Evolutionary conservation across 192 early-diverging fungal genomes (phyloP), one percentile per base, ranked within the genome.

Genomic region (Mortierella claussenii): DNA sequence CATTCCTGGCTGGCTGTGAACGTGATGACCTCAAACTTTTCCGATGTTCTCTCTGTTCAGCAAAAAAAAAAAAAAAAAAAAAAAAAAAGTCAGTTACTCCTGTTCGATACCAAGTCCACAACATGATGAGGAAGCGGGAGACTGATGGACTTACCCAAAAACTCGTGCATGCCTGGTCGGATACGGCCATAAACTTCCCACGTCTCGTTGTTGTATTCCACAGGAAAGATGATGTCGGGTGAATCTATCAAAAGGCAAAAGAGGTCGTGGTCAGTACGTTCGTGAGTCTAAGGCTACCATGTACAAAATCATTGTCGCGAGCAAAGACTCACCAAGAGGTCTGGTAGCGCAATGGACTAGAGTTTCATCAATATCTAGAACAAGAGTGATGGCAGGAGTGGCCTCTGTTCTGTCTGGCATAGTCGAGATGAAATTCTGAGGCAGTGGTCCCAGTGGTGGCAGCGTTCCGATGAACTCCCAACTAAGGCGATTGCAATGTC

Each of bases 1-100:
- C 86, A 82, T 49, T 90, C 86, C 79, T 90, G 90, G 48, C 89
- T 90, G 4, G 91, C 91, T 4, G 91, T 92, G 45, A 92, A 92
- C 3, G 91, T 79, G 5, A 91, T 89, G 1, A 92, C 88, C 64
- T 92, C 91, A 45, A 89, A 92, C 42, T 83, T 63, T 59, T 79
- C 52, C 36, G 89, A 82, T 30, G 79, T 84, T 51, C 68, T 68
- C 28, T 87, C 80, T 76, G 51, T 7, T 40, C n/a, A 24, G 8
- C 46, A 20, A 27, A 30, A 15, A 15, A 17, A 55, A 13, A 65
- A 15, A 11, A 53, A 15, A n/a, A 8, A 53, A 27, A 48, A 9
- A 32, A 17, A 28, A 4, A 32, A 10, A 27, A 44, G 10, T 21
- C 1, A 2, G 18, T 31, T 9, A 28, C 8, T 8, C 13, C 4